Conservation (phyloP, 1,284 basidiomycete species). For the Trichosporon sp. region DNA sequence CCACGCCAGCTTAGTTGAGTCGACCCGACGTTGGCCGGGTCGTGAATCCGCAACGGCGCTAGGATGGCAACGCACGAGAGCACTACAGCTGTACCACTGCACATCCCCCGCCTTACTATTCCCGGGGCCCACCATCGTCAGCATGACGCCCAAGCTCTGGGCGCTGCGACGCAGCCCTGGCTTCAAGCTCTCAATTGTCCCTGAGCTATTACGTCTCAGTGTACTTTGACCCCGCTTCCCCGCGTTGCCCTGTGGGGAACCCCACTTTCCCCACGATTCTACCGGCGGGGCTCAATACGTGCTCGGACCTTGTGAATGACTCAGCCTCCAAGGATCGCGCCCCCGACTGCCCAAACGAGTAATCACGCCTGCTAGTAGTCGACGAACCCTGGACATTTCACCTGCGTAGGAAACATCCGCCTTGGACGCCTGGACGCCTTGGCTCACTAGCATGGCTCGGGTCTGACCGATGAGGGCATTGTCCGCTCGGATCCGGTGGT, state of each 20-base stretch:
- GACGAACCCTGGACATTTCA: no score
- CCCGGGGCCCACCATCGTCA: no score
- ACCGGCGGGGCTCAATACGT: constrained; percentile 15
- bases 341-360: not conserved
- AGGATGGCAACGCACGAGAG: no score
- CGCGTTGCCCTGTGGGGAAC: constrained; percentile 3
- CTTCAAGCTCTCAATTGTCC: constrained; percentile 17
- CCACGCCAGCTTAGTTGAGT: not conserved
- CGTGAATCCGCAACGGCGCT: no score
- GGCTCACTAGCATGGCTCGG: not conserved
- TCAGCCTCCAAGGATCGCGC: constrained; percentile 17
- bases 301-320: constrained; percentile 17
- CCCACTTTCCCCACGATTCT: constrained; percentile 19
- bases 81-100: no score
- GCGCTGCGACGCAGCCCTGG: not conserved
- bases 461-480: not conserved
- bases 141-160: no score
- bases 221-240: constrained; percentile 14
- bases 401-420: not conserved
- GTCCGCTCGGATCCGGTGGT: not conserved
- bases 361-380: not conserved
- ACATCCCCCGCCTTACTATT: no score
- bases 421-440: not conserved
- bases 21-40: no score
- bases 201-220: constrained; percentile 11